phyloP scores from a whole-genome alignment of 169 alveolate species.

The Theileria parva region DNA sequence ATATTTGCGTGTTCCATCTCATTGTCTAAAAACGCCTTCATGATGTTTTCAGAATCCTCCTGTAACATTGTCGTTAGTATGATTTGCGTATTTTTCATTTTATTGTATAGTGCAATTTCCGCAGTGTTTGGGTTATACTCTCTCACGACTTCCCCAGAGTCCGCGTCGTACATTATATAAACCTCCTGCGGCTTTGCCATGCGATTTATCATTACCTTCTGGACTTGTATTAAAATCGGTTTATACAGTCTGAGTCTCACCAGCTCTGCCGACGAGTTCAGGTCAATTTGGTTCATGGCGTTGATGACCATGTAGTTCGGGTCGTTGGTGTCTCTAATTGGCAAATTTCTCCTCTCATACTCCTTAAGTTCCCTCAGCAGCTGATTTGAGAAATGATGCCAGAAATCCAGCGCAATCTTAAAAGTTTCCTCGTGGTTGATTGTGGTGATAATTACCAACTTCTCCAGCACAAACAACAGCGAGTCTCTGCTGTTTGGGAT shows the following conservation, averaged over 20 bases:
- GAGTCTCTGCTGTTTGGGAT: conserved; percentile 59
- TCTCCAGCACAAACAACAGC: conserved; percentile 65
- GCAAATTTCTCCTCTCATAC: conserved; percentile 66
- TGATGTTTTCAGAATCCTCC: conserved; percentile 89
- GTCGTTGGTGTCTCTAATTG: conserved; percentile 13
- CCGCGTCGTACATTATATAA: conserved; percentile 86
- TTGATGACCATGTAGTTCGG: conserved; percentile 21
- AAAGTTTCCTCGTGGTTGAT: conserved; percentile 93
- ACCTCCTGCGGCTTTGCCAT: conserved; percentile 98
- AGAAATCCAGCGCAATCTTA: conserved; percentile 95
- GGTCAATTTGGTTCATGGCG: conserved; percentile 17
- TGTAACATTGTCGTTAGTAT: conserved; percentile 94
- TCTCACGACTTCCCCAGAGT: conserved; percentile 88
- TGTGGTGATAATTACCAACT: conserved; percentile 68
- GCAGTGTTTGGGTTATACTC: conserved; percentile 91
- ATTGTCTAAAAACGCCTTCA: conserved; percentile 86
- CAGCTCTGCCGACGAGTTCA: conserved; percentile 34
- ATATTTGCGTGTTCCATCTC: conserved; percentile 80
- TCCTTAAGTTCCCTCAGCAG: conserved; percentile 79
- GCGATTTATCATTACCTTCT: conserved; percentile 81
- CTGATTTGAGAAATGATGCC: conserved; percentile 90
- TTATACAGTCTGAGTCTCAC: conserved; percentile 65
- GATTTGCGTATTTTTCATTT: conserved; percentile 92
- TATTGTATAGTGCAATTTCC: conserved; percentile 92
- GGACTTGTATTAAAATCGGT: conserved; percentile 74